phyloP scores from a whole-genome alignment of 345 rosid genomes.

The Populus tremula region DNA sequence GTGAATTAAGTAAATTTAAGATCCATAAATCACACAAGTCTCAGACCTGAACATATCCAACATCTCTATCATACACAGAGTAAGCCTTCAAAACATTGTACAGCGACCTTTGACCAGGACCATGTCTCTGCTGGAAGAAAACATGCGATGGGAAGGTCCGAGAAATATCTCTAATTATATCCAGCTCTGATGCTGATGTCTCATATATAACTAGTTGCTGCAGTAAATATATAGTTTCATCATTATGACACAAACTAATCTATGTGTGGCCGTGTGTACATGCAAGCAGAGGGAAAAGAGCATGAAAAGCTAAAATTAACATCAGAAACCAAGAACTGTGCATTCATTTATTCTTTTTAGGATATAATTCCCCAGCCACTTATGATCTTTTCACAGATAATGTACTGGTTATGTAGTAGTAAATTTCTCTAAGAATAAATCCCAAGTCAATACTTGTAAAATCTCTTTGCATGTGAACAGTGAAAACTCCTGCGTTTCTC shows the following conservation, averaged over 20 bases:
- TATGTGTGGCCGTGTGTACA: background rate
- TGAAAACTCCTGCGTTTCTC: background rate
- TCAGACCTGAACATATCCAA: slow-evolving; percentile 94
- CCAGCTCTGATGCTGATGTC: slow-evolving; percentile 90
- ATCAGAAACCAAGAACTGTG: background rate
- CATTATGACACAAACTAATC: background rate
- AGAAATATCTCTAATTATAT: slow-evolving; percentile 89
- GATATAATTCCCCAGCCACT: background rate
- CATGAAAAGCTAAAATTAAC: background rate
- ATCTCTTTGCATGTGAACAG: background rate
- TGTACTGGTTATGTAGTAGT: background rate
- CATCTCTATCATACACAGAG: slow-evolving; percentile 91
- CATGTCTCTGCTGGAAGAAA: slow-evolving; percentile 98
- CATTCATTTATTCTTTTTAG: background rate
- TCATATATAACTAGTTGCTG: slow-evolving; percentile 91
- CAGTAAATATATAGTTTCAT: slow-evolving; percentile 15
- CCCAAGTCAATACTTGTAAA: background rate
- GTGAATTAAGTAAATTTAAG: slow-evolving; percentile 9
- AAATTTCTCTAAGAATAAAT: background rate
- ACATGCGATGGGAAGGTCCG: slow-evolving; percentile 96
- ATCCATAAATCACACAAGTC: background rate
- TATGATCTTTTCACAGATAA: background rate
- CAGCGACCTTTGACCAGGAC: slow-evolving; percentile 96
- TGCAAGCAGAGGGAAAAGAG: background rate
- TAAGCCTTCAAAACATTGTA: slow-evolving; percentile 96